phyloP scores from a whole-genome alignment of 345 rosid genomes.

The Dipteronia sinensis region DNA sequence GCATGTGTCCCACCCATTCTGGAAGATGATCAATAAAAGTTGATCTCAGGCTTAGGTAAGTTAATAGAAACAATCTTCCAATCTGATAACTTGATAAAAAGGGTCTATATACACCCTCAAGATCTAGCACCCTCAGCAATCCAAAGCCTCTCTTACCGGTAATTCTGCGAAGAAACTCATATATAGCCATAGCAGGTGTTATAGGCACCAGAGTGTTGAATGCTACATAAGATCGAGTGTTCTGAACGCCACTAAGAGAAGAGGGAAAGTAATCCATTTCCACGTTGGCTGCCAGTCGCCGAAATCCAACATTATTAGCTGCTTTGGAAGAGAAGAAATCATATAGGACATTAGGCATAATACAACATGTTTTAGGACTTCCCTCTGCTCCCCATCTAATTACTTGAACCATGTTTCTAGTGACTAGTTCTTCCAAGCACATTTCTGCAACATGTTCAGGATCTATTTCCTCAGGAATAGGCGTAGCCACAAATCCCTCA shows the following conservation, averaged over 20 bases:
- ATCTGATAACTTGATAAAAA: neutral
- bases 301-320: slow-evolving; percentile 12
- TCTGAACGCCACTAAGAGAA: too few species aligned
- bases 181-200: neutral
- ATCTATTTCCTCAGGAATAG: neutral
- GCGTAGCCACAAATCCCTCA: slow-evolving; percentile 28
- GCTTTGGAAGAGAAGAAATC: slow-evolving; percentile 22
- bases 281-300: slow-evolving; percentile 21
- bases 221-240: slow-evolving; percentile 28
- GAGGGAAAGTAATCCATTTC: slow-evolving; percentile 3
- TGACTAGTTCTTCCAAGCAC: slow-evolving; percentile 23
- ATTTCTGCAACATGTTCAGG: slow-evolving; percentile 23
- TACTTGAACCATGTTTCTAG: slow-evolving; percentile 31
- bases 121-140: slow-evolving; percentile 27
- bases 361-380: slow-evolving; percentile 31
- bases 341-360: neutral
- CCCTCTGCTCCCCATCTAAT: slow-evolving; percentile 37
- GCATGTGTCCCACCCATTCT: neutral
- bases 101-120: slow-evolving; percentile 31
- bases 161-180: neutral
- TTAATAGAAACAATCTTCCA: slow-evolving; percentile 12
- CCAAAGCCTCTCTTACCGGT: slow-evolving; percentile 18
- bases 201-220: neutral
- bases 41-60: slow-evolving; percentile 33
- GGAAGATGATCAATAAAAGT: slow-evolving; percentile 21